These are phyloP conservation scores for Penicillium paneum DNA, from an alignment of 2,329 filamentous ascomycete genomes.

Conservation along the genomic window DNA sequence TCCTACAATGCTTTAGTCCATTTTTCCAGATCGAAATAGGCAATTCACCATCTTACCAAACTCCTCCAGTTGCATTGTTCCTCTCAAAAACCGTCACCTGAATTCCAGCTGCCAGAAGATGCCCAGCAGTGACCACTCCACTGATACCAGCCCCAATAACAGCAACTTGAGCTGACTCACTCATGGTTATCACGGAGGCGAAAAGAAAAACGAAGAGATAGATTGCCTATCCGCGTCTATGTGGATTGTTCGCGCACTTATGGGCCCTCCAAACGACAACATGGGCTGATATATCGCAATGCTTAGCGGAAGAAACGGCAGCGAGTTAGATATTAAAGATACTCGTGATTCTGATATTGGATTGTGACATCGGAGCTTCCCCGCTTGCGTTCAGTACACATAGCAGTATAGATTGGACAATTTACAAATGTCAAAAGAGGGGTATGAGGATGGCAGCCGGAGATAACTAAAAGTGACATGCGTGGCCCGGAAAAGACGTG, in stretches of 20 bases:
- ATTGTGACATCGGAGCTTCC: conserved; percentile 24
- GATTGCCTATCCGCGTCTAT: neutral
- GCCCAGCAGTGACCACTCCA: conserved; percentile 48
- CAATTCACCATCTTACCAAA: conserved; percentile 46
- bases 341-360: conserved; percentile 20
- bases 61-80: conserved; percentile 51
- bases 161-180: conserved; percentile 34
- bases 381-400: neutral
- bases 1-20: conserved; percentile 32
- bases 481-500: conserved; percentile 24
- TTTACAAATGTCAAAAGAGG: conserved; percentile 6
- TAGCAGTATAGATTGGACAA: neutral
- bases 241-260: neutral
- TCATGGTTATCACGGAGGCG: conserved; percentile 15
- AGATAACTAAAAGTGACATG: neutral
- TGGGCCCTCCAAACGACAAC: conserved; percentile 1
- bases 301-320: conserved; percentile 8
- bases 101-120: conserved; percentile 46
- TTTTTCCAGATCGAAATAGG: neutral
- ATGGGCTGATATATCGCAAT: conserved; percentile 14
- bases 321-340: conserved; percentile 3
- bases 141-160: conserved; percentile 54
- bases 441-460: neutral
- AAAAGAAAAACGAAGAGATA: neutral
- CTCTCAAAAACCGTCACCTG: conserved; percentile 57